Evolutionary conservation across 768 basidiomycete genomes (phyloP), one percentile per base, ranked within the genome.

Genomic region (Russula vinacea): DNA sequence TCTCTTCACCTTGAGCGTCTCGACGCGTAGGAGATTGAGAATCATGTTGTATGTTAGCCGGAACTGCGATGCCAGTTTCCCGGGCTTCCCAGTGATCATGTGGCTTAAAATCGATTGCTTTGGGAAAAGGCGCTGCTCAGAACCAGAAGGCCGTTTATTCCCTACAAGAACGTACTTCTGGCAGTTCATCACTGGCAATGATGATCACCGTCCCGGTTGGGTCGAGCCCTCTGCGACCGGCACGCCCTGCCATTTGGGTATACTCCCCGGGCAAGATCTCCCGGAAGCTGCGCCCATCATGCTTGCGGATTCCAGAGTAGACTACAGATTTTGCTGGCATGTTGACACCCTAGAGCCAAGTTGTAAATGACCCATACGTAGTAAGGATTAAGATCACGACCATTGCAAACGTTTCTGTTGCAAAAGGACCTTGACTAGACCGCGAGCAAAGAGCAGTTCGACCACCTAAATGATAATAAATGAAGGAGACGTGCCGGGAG

Each of bases 21-120:
- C 97, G 11, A 99, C 97, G 22, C 97, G 87, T 11, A 99, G 82
- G 44, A 99, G 78, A 72, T 99, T 99, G 65, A 99, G 77, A 66
- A 99, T 98, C 97, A 99, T 98, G 74, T 98, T 98, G 77, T 98
- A 99, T 1, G 97, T 99, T 67, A 99, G 80, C 60, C 97, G 83
- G 80, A 99, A 99, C 72, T 98, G 97, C 1, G 96, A 98, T 53
- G 88, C 85, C 19, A 99, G 83, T 74, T 94, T 94, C 61, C 89
- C 89, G 1, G 97, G 93, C 39, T 79, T 85, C n/a, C 97, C 97
- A 19, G 96, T 84, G 76, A 99, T 94, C 95, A 98, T 97, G 22
- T 83, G 87, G 55, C 81, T 82, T 54, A 99, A 78, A 1, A 83
- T 84, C 14, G 79, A 77, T 83, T 87, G 86, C 93, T 97, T 70